Evolutionary conservation across 352 stramenopile genomes (phyloP).

Genomic region (Globisporangium paroecandrum): DNA sequence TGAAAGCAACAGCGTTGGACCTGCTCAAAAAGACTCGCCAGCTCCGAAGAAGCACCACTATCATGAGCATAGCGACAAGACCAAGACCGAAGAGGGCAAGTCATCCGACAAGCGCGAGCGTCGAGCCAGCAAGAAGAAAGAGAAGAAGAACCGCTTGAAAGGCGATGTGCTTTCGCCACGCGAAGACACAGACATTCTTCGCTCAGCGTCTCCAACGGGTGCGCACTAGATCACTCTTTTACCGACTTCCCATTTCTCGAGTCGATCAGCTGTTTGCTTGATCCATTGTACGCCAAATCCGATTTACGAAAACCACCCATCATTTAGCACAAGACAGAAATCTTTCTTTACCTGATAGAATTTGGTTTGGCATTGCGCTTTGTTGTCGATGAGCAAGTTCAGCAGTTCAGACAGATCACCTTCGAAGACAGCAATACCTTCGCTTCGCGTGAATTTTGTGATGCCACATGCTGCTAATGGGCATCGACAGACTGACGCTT

Average conservation of each 20-base stretch:
- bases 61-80: neutral
- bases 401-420: neutral
- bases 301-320: neutral
- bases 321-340: neutral
- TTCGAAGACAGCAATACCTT: neutral
- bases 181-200: neutral
- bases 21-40: neutral
- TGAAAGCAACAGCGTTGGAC: constrained; percentile 13
- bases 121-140: constrained; percentile 20
- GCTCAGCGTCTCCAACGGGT: constrained; percentile 12
- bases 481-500: constrained; percentile 8
- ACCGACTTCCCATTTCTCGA: neutral
- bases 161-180: neutral
- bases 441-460: neutral
- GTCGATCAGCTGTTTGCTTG: neutral
- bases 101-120: constrained; percentile 14
- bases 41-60: neutral
- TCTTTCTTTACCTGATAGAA: neutral
- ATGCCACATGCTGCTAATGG: neutral
- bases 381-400: neutral
- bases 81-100: constrained; percentile 1
- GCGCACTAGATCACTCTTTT: constrained; percentile 4
- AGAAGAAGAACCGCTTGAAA: constrained; percentile 16
- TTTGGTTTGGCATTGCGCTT: neutral
- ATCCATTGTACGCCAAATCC: neutral